phyloP scores from a whole-genome alignment of 768 basidiomycete genomes.

The Lentinula raphanica region DNA sequence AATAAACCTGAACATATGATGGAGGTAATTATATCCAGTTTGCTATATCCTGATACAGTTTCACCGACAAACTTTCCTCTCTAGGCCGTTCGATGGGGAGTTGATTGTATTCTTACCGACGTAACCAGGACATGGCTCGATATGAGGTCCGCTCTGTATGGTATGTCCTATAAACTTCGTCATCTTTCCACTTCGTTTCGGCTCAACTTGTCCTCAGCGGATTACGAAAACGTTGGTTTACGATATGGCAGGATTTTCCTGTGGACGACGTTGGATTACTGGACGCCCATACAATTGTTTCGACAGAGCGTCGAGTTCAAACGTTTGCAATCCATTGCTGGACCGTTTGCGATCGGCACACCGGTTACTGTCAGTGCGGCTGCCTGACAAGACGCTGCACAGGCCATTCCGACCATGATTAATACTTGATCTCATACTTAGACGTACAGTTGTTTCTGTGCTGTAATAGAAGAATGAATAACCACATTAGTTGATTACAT shows the following conservation, averaged over 20 bases:
- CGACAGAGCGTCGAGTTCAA: constrained; percentile 22
- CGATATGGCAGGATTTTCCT: constrained; percentile 66
- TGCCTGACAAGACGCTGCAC: neutral
- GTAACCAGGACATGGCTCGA: constrained; percentile 64
- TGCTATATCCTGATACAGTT: neutral
- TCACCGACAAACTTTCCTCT: constrained; percentile 6
- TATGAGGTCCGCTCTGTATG: constrained; percentile 49
- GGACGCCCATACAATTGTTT: constrained; percentile 40
- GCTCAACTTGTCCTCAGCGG: constrained; percentile 35
- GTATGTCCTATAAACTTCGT: constrained; percentile 30
- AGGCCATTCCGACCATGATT: neutral
- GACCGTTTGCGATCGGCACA: constrained; percentile 40
- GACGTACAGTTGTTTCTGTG: no score
- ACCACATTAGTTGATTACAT: no score
- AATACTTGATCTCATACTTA: neutral
- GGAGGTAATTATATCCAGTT: constrained; percentile 48
- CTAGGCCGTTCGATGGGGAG: constrained; percentile 77
- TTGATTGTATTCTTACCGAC: constrained; percentile 75
- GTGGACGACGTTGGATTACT: constrained; percentile 64
- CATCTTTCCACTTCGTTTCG: neutral
- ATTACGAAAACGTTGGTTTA: constrained; percentile 61
- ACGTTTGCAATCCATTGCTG: constrained; percentile 45
- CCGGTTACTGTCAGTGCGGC: constrained; percentile 1
- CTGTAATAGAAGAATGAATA: no score
- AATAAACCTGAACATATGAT: constrained; percentile 87